A percentile compares a stretch with the other conserved stretches of the same genome.
Evolutionary conservation across 225 moss, liverwort and hornwort genomes (phyloP).

Genomic region (Physcomitrium patens): DNA sequence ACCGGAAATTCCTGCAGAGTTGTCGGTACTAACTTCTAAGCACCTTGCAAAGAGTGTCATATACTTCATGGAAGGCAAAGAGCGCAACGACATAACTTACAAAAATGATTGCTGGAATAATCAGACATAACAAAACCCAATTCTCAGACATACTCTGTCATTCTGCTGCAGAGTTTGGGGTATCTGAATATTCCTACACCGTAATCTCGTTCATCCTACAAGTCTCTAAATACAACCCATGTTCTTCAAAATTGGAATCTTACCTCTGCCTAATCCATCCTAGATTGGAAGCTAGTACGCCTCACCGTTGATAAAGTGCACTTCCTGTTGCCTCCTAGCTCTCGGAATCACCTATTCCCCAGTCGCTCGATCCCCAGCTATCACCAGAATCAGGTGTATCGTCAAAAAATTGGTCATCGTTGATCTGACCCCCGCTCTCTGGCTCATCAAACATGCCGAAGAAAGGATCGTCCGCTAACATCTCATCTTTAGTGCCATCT

Average conservation of each 20-base stretch:
- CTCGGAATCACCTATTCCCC: slow-evolving; percentile 30
- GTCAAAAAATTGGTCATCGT: slow-evolving; percentile 38
- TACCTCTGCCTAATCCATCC: background rate
- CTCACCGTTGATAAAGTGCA: background rate
- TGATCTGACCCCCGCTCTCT: slow-evolving; percentile 3
- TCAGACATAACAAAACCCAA: too few relatives aligned
- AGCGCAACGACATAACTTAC: too few relatives aligned
- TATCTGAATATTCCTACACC: too few relatives aligned
- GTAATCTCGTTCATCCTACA: background rate
- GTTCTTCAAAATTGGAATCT: slow-evolving; percentile 9
- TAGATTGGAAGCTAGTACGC: background rate
- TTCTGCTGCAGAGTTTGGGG: too few relatives aligned
- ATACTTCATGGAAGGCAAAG: too few relatives aligned
- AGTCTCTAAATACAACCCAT: background rate
- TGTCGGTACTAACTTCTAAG: too few relatives aligned
- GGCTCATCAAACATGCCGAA: slow-evolving; percentile 47
- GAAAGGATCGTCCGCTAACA: slow-evolving; percentile 33
- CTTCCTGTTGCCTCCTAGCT: slow-evolving; percentile 6
- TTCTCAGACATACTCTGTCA: too few relatives aligned
- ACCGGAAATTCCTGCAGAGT: too few relatives aligned
- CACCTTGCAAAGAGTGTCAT: too few relatives aligned
- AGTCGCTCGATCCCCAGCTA: slow-evolving; percentile 44
- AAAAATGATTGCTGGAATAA: too few relatives aligned
- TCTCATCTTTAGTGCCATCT: slow-evolving; percentile 23
- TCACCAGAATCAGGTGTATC: slow-evolving; percentile 42